Evolutionary conservation across 2,329 filamentous ascomycete genomes (phyloP).

Genomic region (Verticillium albo-atrum): DNA sequence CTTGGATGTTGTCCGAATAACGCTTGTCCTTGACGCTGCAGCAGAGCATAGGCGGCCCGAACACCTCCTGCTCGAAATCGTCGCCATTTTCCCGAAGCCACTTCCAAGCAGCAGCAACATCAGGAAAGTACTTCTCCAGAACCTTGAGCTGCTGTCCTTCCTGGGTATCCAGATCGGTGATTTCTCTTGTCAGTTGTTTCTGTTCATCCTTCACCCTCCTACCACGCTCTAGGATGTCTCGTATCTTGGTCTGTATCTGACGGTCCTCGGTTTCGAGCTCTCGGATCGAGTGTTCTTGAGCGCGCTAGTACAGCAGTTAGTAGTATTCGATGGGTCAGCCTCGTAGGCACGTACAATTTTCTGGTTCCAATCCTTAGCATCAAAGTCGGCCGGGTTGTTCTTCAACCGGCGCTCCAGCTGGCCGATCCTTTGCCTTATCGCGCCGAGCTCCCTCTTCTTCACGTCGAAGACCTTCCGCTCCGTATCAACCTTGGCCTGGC

Average conservation of each 20-base stretch:
- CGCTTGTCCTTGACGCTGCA: slow-evolving; percentile 73
- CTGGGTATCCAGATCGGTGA: slow-evolving; percentile 64
- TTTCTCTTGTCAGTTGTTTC: slow-evolving; percentile 36
- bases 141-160: slow-evolving; percentile 68
- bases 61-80: slow-evolving; percentile 70
- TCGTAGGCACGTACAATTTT: slow-evolving; percentile 54
- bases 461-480: slow-evolving; percentile 44
- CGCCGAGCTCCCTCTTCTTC: slow-evolving; percentile 46
- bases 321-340: not conserved
- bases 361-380: slow-evolving; percentile 65
- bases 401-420: slow-evolving; percentile 59
- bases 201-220: slow-evolving; percentile 32
- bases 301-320: slow-evolving; percentile 42
- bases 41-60: slow-evolving; percentile 73
- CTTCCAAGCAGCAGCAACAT: slow-evolving; percentile 68
- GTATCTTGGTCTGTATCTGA: slow-evolving; percentile 31
- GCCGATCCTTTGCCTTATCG: slow-evolving; percentile 53
- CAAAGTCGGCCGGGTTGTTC: slow-evolving; percentile 61
- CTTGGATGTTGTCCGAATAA: slow-evolving; percentile 55
- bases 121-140: slow-evolving; percentile 54
- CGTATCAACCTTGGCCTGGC: slow-evolving; percentile 41
- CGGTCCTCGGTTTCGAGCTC: slow-evolving; percentile 42
- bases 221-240: slow-evolving; percentile 37
- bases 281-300: slow-evolving; percentile 52
- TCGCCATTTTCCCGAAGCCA: slow-evolving; percentile 74